phyloP scores from a whole-genome alignment of 2,329 filamentous ascomycete genomes.

The Fusarium newnesense region DNA sequence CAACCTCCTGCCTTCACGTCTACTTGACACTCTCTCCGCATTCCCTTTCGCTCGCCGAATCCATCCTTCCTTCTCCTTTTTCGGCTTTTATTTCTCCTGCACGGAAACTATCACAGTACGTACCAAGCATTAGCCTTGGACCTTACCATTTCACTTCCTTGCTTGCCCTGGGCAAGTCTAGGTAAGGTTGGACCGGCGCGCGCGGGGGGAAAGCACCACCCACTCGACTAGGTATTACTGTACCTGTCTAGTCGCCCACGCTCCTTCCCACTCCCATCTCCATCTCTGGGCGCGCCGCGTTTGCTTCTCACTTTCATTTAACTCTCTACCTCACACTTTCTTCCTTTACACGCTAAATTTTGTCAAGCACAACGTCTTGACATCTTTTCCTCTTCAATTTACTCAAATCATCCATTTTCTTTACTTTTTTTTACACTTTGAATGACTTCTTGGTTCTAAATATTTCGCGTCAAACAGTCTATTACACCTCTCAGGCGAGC shows the following conservation, averaged over 20 bases:
- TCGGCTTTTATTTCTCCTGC: slow-evolving; percentile 19
- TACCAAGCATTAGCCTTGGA: slow-evolving; percentile 21
- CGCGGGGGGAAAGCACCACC: slow-evolving; percentile 35
- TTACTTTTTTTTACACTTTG: not conserved
- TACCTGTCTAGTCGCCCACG: slow-evolving; percentile 28
- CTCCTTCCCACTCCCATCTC: slow-evolving; percentile 32
- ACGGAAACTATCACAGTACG: slow-evolving; percentile 26
- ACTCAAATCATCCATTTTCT: not conserved
- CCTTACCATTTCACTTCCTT: slow-evolving; percentile 6
- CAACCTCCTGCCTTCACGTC: not conserved
- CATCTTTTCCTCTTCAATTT: not conserved
- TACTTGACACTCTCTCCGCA: not conserved
- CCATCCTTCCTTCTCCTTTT: slow-evolving; percentile 32
- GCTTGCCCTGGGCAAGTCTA: slow-evolving; percentile 26
- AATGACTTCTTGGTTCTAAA: slow-evolving; percentile 25
- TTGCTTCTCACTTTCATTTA: slow-evolving; percentile 31
- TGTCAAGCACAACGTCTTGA: slow-evolving; percentile 1
- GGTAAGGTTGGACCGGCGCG: slow-evolving; percentile 37
- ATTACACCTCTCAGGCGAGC: slow-evolving; percentile 11
- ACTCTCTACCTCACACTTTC: slow-evolving; percentile 6
- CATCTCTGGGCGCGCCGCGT: slow-evolving; percentile 39
- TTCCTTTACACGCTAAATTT: slow-evolving; percentile 5
- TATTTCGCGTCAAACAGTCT: slow-evolving; percentile 34
- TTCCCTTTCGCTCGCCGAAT: slow-evolving; percentile 12
- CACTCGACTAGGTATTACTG: slow-evolving; percentile 21